Base-by-base conservation (phyloP, 129 eudicot genomes). In the Flaveria sonorensis region DNA sequence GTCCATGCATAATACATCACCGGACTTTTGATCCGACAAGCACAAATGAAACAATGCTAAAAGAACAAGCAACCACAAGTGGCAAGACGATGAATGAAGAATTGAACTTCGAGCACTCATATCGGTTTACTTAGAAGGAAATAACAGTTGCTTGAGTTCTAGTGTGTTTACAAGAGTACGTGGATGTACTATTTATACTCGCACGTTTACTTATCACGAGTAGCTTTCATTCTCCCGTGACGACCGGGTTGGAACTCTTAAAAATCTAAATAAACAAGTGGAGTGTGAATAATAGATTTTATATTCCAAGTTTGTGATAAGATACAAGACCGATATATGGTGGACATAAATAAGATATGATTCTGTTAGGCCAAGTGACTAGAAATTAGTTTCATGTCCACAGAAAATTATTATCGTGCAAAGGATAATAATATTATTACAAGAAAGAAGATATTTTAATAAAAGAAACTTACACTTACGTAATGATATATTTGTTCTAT, bases 1-100 rank as follows among this genome's bases (percentile, higher is more conserved):
- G 1, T 52, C 79, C 9, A 66, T 9, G 68, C 86, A 77, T 57
- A 40, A 24, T 6, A 73, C 67, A 55, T n/a, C 19, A n/a, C 14
- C 28, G 4, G 26, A 55, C 45, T 72, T 72, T 53, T 4, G 64
- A 56, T 8, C 7, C 10, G 69, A 72, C 1, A 20, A 59, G 16
- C 77, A 57, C 6, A 57, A 7, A 12, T 40, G 68, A 0, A 73
- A 21, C 21, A 21, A 57, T 23, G 40, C 18, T 14, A 55, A n/a
- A 23, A 47, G 19, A 45, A 68, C 7, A 65, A 65, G 74, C 1
- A 70, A 50, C 8, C 20, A 70, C 15, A 70, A 24, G 75, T 50
- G 36, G 28, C 9, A 24, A 50, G 26, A 70, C 7, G 61, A 70
- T 18, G 50, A 26, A 26, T 26, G 50, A 21, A 26, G 14, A 48